Evolutionary conservation across 2,329 filamentous ascomycete genomes (phyloP).

Genomic region (Hypoxylon sp.): DNA sequence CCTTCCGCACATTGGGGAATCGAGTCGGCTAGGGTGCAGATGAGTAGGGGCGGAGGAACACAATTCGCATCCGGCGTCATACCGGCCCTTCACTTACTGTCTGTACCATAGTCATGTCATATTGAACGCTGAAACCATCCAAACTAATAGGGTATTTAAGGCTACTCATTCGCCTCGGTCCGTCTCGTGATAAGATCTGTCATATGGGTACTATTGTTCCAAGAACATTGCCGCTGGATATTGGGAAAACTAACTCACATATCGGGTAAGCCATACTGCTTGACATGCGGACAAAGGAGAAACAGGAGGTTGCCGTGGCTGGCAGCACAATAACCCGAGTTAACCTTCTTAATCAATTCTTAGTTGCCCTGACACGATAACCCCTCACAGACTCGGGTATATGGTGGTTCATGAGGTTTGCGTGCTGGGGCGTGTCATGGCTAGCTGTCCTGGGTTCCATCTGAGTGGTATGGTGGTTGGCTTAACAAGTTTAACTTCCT

Average conservation of each 20-base stretch:
- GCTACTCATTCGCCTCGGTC: neutral
- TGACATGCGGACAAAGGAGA: neutral
- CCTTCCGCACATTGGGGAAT: conserved; percentile 31
- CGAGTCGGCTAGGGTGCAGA: conserved; percentile 44
- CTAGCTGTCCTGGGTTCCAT: neutral
- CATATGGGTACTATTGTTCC: neutral
- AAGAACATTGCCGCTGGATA: too few relatives aligned
- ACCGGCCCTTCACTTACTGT: conserved; percentile 49
- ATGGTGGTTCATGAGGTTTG: neutral
- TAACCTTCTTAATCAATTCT: too few relatives aligned
- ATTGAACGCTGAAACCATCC: conserved; percentile 50
- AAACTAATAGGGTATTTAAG: conserved; percentile 33
- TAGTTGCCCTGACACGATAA: too few relatives aligned
- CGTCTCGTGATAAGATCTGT: neutral
- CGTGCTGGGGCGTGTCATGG: neutral
- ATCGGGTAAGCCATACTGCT: neutral
- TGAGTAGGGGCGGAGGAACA: conserved; percentile 44
- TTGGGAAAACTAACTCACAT: neutral
- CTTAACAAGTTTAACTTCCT: neutral
- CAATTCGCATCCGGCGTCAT: conserved; percentile 47
- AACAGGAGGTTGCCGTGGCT: too few relatives aligned
- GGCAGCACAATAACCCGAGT: too few relatives aligned
- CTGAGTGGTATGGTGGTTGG: neutral
- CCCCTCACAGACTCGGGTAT: too few relatives aligned
- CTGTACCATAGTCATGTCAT: conserved; percentile 53